Conservation (phyloP, 441 rosid genomes). For the Theobroma grandiflorum region DNA sequence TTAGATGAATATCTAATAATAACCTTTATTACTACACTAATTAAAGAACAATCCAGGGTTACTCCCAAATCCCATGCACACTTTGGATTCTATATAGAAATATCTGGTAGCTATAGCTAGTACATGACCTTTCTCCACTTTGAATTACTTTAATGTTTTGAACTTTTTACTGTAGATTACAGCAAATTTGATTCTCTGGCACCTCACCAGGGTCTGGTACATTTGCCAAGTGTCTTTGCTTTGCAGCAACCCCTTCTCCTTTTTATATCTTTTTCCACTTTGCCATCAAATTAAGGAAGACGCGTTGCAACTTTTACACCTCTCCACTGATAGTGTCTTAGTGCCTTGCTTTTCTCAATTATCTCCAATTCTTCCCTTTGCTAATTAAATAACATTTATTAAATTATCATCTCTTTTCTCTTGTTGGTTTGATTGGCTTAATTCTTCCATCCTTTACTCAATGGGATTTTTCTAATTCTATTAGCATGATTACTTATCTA, state of each 20-base stretch:
- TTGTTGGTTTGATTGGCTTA: no score
- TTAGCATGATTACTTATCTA: no score
- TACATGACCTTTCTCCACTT: background rate
- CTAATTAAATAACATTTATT: no score
- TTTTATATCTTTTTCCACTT: constrained; percentile 10
- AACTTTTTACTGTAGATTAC: constrained; percentile 22
- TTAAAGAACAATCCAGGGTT: background rate
- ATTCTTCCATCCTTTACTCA: no score
- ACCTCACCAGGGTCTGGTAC: background rate
- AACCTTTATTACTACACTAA: no score
- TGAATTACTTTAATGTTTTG: background rate
- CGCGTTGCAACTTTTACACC: constrained; percentile 34
- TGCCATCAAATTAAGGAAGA: constrained; percentile 25
- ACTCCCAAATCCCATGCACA: background rate
- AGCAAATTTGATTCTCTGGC: constrained; percentile 38
- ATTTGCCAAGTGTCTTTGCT: constrained; percentile 31
- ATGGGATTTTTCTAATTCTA: no score
- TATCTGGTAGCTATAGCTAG: background rate
- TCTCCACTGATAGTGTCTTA: background rate
- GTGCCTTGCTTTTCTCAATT: no score
- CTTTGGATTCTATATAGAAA: background rate
- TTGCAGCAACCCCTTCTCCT: background rate
- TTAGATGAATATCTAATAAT: no score
- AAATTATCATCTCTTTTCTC: no score
- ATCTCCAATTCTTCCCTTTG: no score